A percentile compares a stretch with the other conserved stretches of the same genome.
Conservation (phyloP, 495 filamentous ascomycete species). For the Alectoria sarmentosa region DNA sequence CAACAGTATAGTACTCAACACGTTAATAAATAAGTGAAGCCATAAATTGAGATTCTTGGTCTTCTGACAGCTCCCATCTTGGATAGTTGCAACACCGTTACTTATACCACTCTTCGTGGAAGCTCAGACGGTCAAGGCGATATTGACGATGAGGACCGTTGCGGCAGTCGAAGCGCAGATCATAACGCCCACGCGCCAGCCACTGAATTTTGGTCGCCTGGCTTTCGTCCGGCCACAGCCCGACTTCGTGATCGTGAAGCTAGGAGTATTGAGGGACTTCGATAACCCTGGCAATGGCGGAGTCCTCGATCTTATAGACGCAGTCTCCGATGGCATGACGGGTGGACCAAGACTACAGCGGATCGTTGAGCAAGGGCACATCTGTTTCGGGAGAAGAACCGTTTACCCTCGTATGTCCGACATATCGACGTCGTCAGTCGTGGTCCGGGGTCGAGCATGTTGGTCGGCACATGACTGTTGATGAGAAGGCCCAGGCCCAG, state of each 20-base stretch:
- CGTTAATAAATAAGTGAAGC: conserved; percentile 35
- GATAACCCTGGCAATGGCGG: neutral
- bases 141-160: conserved; percentile 19
- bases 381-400: neutral
- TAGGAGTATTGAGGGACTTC: neutral
- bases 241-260: neutral
- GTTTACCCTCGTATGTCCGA: neutral
- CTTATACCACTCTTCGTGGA: neutral
- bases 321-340: neutral
- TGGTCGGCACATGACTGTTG: neutral
- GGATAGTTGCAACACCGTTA: conserved; percentile 17
- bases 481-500: neutral
- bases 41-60: conserved; percentile 25
- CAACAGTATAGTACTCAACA: conserved; percentile 35
- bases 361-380: neutral
- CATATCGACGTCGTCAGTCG: neutral
- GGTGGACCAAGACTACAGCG: neutral
- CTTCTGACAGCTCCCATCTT: conserved; percentile 26
- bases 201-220: conserved; percentile 17
- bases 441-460: too few species aligned
- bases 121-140: conserved; percentile 16
- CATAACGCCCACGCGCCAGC: conserved; percentile 19
- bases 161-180: conserved; percentile 9
- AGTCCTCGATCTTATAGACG: neutral
- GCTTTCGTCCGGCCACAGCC: neutral